A percentile compares a stretch with the other conserved stretches of the same genome.
Evolutionary conservation across 2,329 filamentous ascomycete genomes (phyloP).

Genomic region (Apiospora hydei): DNA sequence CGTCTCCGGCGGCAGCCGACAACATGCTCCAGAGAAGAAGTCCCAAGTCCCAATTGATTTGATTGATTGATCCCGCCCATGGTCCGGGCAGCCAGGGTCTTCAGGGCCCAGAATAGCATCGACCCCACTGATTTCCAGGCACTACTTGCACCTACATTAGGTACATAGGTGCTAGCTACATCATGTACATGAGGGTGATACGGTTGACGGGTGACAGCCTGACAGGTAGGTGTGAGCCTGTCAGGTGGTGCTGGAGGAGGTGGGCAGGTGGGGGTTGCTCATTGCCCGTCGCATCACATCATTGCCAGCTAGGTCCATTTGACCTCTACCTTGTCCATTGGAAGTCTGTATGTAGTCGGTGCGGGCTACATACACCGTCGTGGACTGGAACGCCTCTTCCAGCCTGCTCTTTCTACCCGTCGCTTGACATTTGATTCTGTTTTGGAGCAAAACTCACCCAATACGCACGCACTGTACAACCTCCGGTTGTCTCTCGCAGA

Average conservation of each 20-base stretch:
- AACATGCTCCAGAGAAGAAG: not conserved
- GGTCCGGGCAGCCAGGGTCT: not conserved
- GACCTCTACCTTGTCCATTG: too few species aligned
- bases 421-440: not conserved
- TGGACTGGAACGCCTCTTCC: not conserved
- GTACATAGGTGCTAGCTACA: too few species aligned
- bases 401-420: not conserved
- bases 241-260: not conserved
- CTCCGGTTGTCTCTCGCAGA: not conserved
- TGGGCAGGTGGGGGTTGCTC: not conserved
- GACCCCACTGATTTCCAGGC: slow-evolving; percentile 23
- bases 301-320: not conserved
- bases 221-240: not conserved
- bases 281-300: not conserved
- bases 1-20: not conserved
- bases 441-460: not conserved
- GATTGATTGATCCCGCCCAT: too few species aligned
- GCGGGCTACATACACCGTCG: not conserved
- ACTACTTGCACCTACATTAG: not conserved
- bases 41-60: not conserved
- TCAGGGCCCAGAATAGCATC: slow-evolving; percentile 18
- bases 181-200: not conserved
- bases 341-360: not conserved
- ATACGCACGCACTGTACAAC: too few species aligned
- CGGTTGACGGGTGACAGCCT: not conserved